Evolutionary conservation across 306 rosid species (phyloP), one percentile per base, ranked within the genome.

Genomic region (Dalbergia oliveri): DNA sequence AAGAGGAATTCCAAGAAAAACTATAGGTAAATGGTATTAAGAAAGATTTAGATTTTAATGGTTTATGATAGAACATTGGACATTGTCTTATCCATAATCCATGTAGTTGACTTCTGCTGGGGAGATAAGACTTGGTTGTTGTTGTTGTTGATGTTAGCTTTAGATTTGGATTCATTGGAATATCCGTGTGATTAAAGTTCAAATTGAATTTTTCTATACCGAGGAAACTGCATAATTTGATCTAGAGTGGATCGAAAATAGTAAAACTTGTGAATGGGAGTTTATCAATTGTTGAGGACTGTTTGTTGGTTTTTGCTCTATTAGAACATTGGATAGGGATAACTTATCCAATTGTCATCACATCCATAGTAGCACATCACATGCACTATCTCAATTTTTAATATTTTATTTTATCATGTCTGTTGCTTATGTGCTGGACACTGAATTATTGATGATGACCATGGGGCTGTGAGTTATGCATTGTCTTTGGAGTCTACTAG

Each of bases 381-480:
- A 54, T 54, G 72, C 73, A 60, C 51, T 14, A 11, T 33, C 9
- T 0, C 68, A 54, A 23, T 31, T 80, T 19, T 72, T 44, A 63
- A 31, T 43, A 60, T 6, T n/a, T 54, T 54, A 51, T 35, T 79
- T 70, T 64, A 37, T 35, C 41, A 71, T 61, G 23, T 62, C 4
- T 53, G 19, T 53, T 64, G 44, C 12, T 72, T 66, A 44, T 71
- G 72, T 62, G 78, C 57, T 71, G 83, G 72, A 61, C 31, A 45
- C 13, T 13, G 21, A 12, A 16, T 67, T 45, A 50, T 50, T 50
- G 57, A 4, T 50, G 66, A 45, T 81, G 9, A 58, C 16, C 59
- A 57, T 45, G 44, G 47, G 45, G 80, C 7, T 67, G 18, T 47
- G 68, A 63, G 47, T 47, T 53, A 61, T 13, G 33, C 16, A 81